phyloP scores from a whole-genome alignment of 2,329 filamentous ascomycete species.

The Alternaria triticimaculans region DNA sequence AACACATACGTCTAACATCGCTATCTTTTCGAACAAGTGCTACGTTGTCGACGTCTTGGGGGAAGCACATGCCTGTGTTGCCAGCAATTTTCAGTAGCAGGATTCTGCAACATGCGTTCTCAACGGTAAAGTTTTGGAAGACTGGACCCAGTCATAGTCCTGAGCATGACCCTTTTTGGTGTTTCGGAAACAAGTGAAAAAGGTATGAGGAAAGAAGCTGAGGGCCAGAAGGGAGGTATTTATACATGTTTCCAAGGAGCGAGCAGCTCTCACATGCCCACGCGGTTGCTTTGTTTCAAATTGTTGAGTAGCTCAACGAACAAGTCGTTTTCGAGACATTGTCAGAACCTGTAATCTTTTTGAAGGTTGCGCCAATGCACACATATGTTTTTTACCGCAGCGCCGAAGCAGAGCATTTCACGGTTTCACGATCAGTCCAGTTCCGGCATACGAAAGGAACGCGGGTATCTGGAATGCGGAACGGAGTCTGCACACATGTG shows the following conservation, averaged over 20 bases:
- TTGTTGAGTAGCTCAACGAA: neutral
- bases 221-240: neutral
- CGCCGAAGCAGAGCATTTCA: neutral
- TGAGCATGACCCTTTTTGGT: no score
- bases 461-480: neutral
- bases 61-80: no score
- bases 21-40: neutral
- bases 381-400: neutral
- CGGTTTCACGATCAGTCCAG: neutral
- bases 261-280: neutral
- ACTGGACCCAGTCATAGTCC: neutral
- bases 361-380: neutral
- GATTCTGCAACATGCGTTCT: neutral
- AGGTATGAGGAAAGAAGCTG: neutral
- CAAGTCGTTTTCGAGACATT: neutral
- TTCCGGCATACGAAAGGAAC: neutral
- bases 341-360: accelerated
- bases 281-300: accelerated
- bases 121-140: no score
- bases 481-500: neutral
- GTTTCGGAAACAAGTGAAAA: neutral
- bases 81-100: accelerated
- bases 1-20: accelerated
- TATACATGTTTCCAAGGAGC: neutral
- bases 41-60: no score